Percentiles rank a stretch among this genome's conserved stretches.
Conservation (phyloP, 1,284 basidiomycete genomes). For the Stereum hirsutum region DNA sequence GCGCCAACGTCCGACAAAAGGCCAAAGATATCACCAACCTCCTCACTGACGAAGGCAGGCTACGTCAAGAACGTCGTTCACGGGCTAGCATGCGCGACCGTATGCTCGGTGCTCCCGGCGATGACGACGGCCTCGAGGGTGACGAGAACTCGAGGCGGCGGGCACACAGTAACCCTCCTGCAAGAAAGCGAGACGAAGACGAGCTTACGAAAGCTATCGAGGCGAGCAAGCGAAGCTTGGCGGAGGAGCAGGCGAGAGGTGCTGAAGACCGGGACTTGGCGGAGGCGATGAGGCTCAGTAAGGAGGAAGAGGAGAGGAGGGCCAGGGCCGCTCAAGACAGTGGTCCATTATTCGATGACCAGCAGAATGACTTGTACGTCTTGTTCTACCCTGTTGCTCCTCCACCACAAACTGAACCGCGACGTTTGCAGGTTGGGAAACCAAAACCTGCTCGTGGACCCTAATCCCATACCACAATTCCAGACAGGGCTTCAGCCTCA, state of each 20-base stretch:
- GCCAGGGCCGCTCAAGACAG: constrained; percentile 64
- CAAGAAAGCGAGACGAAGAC: constrained; percentile 39
- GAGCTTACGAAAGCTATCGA: constrained; percentile 81
- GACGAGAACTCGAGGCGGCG: constrained; percentile 37
- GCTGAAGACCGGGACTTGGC: constrained; percentile 75
- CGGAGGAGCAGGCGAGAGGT: constrained; percentile 62
- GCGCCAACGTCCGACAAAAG: constrained; percentile 97
- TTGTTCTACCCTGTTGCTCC: neutral
- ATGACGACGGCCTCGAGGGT: constrained; percentile 28
- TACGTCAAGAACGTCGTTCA: constrained; percentile 79
- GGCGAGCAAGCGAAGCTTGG: constrained; percentile 72
- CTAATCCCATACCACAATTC: constrained; percentile 8
- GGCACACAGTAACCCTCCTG: neutral
- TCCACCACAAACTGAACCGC: neutral
- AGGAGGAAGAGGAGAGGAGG: constrained; percentile 79
- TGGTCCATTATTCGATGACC: constrained; percentile 79
- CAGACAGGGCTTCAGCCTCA: constrained; percentile 47
- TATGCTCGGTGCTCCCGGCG: constrained; percentile 76
- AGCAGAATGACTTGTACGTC: constrained; percentile 52
- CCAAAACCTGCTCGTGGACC: constrained; percentile 10
- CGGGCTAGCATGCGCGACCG: constrained; percentile 93
- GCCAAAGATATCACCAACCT: constrained; percentile 98
- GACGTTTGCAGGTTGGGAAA: neutral
- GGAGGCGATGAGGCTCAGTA: constrained; percentile 73
- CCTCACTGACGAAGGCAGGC: constrained; percentile 80